A percentile compares a stretch with the other conserved stretches of the same genome.
phyloP scores from a whole-genome alignment of 2,329 filamentous ascomycete genomes.

The Colletotrichum sp. region DNA sequence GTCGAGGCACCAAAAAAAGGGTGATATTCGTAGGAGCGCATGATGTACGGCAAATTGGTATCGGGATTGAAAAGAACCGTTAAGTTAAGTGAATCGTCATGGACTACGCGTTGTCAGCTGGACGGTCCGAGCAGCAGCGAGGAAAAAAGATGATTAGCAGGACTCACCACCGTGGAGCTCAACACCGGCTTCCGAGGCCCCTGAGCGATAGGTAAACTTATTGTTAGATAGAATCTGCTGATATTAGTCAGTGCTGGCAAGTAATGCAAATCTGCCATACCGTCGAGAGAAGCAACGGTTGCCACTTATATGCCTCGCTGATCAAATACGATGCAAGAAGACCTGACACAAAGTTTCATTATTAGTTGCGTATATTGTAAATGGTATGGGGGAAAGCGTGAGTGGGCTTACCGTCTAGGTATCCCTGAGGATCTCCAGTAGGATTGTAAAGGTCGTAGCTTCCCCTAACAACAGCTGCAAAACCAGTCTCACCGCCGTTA shows the following conservation, averaged over 20 bases:
- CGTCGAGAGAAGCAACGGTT: not conserved
- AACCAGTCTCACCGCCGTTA: not conserved
- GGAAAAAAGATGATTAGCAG: not conserved
- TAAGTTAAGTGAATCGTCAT: not conserved
- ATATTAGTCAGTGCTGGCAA: not conserved
- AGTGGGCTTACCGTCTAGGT: not conserved
- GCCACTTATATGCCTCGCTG: constrained; percentile 8
- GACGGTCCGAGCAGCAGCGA: not conserved
- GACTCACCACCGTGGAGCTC: not conserved
- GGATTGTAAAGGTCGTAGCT: not conserved
- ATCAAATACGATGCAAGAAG: constrained; percentile 4
- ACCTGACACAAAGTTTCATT: not conserved
- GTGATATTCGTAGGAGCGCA: constrained; percentile 14
- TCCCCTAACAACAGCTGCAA: not conserved
- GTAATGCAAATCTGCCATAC: not conserved
- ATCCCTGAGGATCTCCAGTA: not conserved
- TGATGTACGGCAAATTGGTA: not conserved
- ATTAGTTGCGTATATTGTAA: not conserved
- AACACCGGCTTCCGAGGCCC: not conserved
- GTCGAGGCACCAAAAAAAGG: constrained; percentile 15
- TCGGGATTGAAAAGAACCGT: not conserved
- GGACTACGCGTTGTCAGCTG: not conserved
- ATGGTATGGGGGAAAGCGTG: too few species aligned
- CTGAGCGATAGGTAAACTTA: not conserved
- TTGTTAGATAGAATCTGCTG: not conserved